phyloP scores from a whole-genome alignment of 2,329 filamentous ascomycete species.

The Arthrobotrys sinensis region DNA sequence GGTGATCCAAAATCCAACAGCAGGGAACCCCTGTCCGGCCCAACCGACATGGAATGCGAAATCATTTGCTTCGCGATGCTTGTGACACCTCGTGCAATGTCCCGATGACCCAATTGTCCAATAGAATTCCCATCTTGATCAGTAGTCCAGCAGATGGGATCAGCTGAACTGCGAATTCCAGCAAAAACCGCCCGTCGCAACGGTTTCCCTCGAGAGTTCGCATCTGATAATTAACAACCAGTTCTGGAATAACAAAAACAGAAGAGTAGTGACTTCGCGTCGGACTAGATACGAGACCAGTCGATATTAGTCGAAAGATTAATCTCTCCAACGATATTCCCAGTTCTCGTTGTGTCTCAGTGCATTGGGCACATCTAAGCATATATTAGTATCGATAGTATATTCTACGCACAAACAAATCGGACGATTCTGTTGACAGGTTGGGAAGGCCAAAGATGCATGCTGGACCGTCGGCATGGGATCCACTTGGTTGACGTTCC shows the following conservation, averaged over 20 bases:
- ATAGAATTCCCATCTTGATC: conserved; percentile 17
- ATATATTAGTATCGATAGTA: conserved; percentile 31
- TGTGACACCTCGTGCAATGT: conserved; percentile 26
- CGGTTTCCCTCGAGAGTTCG: conserved; percentile 5
- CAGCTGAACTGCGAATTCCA: conserved; percentile 19
- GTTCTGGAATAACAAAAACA: conserved; percentile 5
- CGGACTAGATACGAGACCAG: neutral
- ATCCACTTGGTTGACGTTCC: conserved; percentile 58
- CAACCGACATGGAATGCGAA: conserved; percentile 14
- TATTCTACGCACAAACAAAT: neutral
- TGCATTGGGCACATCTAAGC: conserved; percentile 21
- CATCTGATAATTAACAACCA: conserved; percentile 1
- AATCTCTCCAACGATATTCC: conserved; percentile 11
- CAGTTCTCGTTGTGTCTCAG: conserved; percentile 8
- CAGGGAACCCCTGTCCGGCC: conserved; percentile 21
- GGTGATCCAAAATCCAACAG: conserved; percentile 40
- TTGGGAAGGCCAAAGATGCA: conserved; percentile 24
- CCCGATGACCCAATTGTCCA: conserved; percentile 23
- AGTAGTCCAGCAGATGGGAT: neutral
- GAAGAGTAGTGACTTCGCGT: conserved; percentile 10
- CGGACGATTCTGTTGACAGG: conserved; percentile 23
- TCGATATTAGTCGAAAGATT: conserved; percentile 5
- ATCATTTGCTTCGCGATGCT: neutral
- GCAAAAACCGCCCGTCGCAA: conserved; percentile 46
- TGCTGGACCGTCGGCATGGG: conserved; percentile 22